Conservation (phyloP, 345 rosid species). For the Rhodomyrtus tomentosa region DNA sequence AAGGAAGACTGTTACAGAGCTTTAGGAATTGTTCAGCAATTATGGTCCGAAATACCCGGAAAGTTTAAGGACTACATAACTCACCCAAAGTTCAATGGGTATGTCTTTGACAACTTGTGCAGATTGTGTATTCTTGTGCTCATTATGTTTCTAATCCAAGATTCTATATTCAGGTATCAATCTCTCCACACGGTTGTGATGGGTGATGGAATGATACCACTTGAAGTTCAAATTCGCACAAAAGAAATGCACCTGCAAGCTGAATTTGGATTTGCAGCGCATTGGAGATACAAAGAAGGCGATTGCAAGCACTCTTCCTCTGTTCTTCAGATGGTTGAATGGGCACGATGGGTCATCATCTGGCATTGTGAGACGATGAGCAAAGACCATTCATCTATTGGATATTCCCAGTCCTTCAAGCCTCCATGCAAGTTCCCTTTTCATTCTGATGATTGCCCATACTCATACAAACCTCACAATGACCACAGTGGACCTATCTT, state of each 20-base stretch:
- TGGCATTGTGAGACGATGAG: slow-evolving; percentile 93
- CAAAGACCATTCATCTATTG: slow-evolving; percentile 36
- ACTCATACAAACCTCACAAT: slow-evolving; percentile 53
- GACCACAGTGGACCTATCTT: slow-evolving; percentile 67
- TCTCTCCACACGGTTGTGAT: slow-evolving; percentile 83
- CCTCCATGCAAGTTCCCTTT: slow-evolving; percentile 79
- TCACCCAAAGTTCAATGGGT: slow-evolving; percentile 88
- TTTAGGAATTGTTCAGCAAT: slow-evolving; percentile 47
- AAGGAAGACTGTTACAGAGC: slow-evolving; percentile 80
- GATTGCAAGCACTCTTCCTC: slow-evolving; percentile 68
- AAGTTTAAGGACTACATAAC: slow-evolving; percentile 80
- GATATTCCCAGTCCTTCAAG: slow-evolving; percentile 32
- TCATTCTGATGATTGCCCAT: slow-evolving; percentile 66
- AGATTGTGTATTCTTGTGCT: not conserved
- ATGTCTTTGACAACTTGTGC: not conserved
- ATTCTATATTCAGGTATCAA: slow-evolving; percentile 39
- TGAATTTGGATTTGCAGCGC: slow-evolving; percentile 95
- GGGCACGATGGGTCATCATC: slow-evolving; percentile 91
- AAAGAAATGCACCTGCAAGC: slow-evolving; percentile 95
- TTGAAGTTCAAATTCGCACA: slow-evolving; percentile 95
- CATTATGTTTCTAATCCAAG: not conserved
- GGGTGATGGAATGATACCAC: slow-evolving; percentile 61
- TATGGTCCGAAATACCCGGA: slow-evolving; percentile 93
- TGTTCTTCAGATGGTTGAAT: slow-evolving; percentile 96
- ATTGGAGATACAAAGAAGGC: slow-evolving; percentile 97